Evolutionary conservation across 108 stramenopile genomes (phyloP).

Genomic region (Poteriospumella lacustris): DNA sequence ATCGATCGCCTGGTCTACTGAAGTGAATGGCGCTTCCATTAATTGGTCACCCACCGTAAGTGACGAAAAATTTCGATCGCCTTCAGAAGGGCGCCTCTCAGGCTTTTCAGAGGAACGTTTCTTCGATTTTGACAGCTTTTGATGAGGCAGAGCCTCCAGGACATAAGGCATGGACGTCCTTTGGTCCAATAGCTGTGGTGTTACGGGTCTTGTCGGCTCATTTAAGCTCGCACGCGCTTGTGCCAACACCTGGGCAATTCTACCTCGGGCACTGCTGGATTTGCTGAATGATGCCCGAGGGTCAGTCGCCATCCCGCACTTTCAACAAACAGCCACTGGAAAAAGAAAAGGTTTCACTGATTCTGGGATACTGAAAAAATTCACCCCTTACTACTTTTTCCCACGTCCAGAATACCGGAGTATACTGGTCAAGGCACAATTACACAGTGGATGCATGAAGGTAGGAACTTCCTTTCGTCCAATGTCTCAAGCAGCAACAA

Average conservation of each 20-base stretch:
- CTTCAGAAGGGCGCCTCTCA: not conserved
- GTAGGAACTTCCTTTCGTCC: too few species aligned
- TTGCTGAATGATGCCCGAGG: too few species aligned
- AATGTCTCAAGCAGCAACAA: too few species aligned
- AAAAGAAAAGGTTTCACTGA: too few species aligned
- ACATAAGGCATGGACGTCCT: not conserved
- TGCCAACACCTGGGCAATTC: conserved; percentile 18
- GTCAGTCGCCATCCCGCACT: too few species aligned
- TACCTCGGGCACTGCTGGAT: not conserved
- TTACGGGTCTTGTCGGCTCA: conserved; percentile 31
- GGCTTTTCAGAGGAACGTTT: not conserved
- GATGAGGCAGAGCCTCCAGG: not conserved
- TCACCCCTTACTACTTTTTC: too few species aligned
- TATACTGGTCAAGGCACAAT: too few species aligned
- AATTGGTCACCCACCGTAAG: not conserved
- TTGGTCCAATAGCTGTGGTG: conserved; percentile 11
- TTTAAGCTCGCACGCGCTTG: conserved; percentile 23
- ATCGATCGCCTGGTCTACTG: not conserved
- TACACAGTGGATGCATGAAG: too few species aligned
- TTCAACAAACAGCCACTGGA: too few species aligned
- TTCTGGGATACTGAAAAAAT: too few species aligned
- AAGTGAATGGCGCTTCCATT: not conserved
- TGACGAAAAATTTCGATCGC: too few species aligned
- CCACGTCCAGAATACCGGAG: too few species aligned
- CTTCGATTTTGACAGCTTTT: not conserved